Evolutionary conservation across 208 protist species (phyloP).

Genomic region (Trypanosoma scelopori): DNA sequence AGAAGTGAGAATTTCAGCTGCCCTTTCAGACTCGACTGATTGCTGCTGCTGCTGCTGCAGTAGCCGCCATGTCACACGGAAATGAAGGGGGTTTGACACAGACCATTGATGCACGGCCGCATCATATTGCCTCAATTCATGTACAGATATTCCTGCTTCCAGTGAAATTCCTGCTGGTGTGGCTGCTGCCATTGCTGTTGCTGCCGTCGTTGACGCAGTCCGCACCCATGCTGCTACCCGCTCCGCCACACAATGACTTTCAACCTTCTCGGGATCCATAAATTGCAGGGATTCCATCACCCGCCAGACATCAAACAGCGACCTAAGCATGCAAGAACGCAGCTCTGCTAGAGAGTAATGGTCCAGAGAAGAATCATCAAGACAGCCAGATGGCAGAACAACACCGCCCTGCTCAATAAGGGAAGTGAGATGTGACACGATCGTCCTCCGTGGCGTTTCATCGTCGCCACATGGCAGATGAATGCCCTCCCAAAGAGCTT

Average conservation of each 20-base stretch:
- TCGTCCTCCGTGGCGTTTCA: conserved; percentile 11
- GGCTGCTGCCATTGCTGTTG: too few species aligned
- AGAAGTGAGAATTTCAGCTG: conserved; percentile 24
- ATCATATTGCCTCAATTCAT: conserved; percentile 15
- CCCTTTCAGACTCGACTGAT: conserved; percentile 24
- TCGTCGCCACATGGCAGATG: conserved; percentile 12
- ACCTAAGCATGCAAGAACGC: conserved; percentile 12
- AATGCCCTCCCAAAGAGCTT: conserved; percentile 23
- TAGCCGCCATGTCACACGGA: conserved; percentile 29
- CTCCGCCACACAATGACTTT: conserved; percentile 22
- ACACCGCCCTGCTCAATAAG: conserved; percentile 3
- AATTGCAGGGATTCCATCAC: conserved; percentile 27
- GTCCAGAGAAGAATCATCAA: conserved; percentile 11
- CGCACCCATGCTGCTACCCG: conserved; percentile 22
- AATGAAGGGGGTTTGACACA: conserved; percentile 26
- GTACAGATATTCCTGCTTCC: background rate
- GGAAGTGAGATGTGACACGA: conserved; percentile 11
- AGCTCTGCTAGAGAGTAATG: conserved; percentile 19
- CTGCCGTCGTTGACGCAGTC: too few species aligned
- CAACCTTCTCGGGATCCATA: conserved; percentile 17
- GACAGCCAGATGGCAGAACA: background rate
- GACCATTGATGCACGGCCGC: conserved; percentile 25
- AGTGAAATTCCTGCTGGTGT: too few species aligned
- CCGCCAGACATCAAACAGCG: conserved; percentile 21
- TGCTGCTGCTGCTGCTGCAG: too few species aligned